Base-by-base conservation (phyloP, 1,139 yeast genomes). In the Sugiyamaella castrensis region DNA sequence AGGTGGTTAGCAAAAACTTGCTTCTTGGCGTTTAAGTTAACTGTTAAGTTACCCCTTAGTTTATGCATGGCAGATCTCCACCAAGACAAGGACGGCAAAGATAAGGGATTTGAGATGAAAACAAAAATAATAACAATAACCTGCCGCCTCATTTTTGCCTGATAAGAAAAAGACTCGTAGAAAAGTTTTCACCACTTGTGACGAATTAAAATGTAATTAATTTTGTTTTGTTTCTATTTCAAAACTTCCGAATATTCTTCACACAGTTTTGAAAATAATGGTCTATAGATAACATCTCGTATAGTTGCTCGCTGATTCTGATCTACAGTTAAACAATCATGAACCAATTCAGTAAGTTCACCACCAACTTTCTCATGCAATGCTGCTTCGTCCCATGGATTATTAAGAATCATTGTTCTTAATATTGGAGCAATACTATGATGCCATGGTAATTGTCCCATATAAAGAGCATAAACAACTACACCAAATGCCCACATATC, bases 401-500 rank as follows among this genome's bases (percentile, higher is more conserved):
- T 94, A 2, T 84, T 79, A 29, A 82, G 68, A 43, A 91, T 89
- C 72, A 82, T 77, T 15, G 86, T 80, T 38, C 89, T 74, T 53
- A 89, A 71, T 55, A 89, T 71, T 4, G 96, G 95, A 59, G 87
- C 89, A 62, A 82, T 85, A 15, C 79, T 79, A 65, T 88, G 96
- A 54, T 81, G 82, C 70, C 89, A 91, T 1, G 97, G 97, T 47
- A 89, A 69, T 56, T 74, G 79, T 0, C 95, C 92, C 38, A 81
- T 77, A 40, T 84, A 70, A 79, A 88, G 77, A 1, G 95, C 81
- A 64, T 80, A 88, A 9, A 84, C 59, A 53, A 86, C 71, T 0
- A 89, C 87, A 1, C 97, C 98, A 46, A 86, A 73, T 0, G 97
- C 95, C 97, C 97, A 91, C 9, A 87, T 77, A 66, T 91, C 98